Base-by-base conservation (phyloP, 345 rosid species). In the Arabis alpina region DNA sequence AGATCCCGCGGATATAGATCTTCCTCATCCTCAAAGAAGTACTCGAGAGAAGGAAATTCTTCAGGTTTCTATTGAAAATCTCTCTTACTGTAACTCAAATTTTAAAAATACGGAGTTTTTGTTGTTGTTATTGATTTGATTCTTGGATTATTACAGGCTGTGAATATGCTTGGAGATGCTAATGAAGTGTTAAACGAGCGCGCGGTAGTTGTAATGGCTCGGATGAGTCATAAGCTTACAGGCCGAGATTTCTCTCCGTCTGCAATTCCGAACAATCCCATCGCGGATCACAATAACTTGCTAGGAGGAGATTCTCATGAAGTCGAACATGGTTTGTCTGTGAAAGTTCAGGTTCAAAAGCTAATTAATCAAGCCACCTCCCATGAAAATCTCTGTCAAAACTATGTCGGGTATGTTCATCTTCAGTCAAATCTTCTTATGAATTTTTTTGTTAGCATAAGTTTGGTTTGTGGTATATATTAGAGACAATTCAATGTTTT, bases 301-400 rank as follows among this genome's bases (percentile, higher is more conserved):
- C 75, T 88, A 14, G 80, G 87, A 32, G 99, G 93, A 62, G 98
- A 94, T 73, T 73, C 84, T 57, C 91, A 84, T 32, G 99, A 94
- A 81, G 93, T 85, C 4, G 98, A 94, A 19, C 98, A 85, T 70
- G 93, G 92, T 49, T 80, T 94, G 82, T 84, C 96, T 32, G 98
- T 89, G 16, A 94, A 94, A 77, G 66, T 91, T 77, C 99, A 94
- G 86, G 99, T 94, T 62, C 98, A 92, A 75, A 94, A 94, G 87
- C 60, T 94, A 69, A 92, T 94, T 25, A 60, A 65, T 67, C 99
- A 94, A 82, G 99, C 99, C 55, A 76, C 73, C 3, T 94, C 99
- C 42, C 89, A 62, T 74, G 99, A 94, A 73, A 94, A 91, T 73
- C 82, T 94, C 70, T 94, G 99, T 85, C 99, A 94, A 76, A 91